These are phyloP conservation scores for Furculomyces boomerangus DNA, from an alignment of 371 early-diverging fungal species.

Conservation along the genomic window DNA sequence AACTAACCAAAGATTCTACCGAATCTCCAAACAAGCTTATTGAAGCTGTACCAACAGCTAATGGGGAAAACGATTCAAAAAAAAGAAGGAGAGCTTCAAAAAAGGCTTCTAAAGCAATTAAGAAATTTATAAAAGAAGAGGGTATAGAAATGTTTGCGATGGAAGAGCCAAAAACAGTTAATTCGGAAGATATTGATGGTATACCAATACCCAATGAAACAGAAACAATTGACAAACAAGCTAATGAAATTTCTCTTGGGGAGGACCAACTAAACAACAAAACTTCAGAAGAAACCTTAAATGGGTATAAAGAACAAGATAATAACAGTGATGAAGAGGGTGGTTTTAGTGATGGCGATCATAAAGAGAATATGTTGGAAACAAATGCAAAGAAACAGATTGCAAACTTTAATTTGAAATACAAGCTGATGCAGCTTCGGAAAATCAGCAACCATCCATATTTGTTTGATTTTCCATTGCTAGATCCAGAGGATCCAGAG, in stretches of 20 bases:
- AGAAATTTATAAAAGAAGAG: background rate
- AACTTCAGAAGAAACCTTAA: too few relatives aligned
- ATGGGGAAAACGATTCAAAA: background rate
- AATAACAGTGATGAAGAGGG: too few relatives aligned
- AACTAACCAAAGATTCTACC: background rate
- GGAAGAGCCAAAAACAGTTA: too few relatives aligned
- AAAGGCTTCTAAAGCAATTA: background rate
- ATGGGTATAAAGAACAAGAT: too few relatives aligned
- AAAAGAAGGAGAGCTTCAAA: background rate
- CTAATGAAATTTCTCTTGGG: background rate
- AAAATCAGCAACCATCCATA: slow-evolving; percentile 94
- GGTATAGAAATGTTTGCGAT: too few relatives aligned
- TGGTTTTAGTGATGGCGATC: too few relatives aligned
- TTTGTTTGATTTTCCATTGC: slow-evolving; percentile 61
- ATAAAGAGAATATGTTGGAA: too few relatives aligned
- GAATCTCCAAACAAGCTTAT: background rate
- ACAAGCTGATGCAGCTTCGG: slow-evolving; percentile 81
- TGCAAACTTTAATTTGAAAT: slow-evolving; percentile 33
- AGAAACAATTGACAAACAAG: background rate
- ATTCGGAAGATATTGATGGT: too few relatives aligned
- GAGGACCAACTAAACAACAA: background rate
- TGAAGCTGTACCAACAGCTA: background rate
- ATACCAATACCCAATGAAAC: background rate
- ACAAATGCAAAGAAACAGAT: slow-evolving; percentile 8
- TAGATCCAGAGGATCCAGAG: slow-evolving; percentile 15